Percentiles rank a stretch among this genome's conserved stretches.
Conservation (phyloP, 495 filamentous ascomycete genomes). For the Melanomma pulvis-pyrius region DNA sequence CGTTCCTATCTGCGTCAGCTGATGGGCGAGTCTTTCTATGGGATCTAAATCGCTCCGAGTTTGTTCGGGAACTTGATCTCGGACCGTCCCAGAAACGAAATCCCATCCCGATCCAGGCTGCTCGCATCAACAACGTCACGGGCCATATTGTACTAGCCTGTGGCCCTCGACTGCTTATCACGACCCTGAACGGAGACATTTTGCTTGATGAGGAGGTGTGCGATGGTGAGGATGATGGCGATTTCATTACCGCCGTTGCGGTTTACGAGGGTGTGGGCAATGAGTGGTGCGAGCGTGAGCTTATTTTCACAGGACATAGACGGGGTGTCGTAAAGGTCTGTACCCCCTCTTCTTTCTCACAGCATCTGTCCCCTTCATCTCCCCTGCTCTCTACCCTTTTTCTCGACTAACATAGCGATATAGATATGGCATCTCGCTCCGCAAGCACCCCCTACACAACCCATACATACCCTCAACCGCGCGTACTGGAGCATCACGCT, state of each 20-base stretch:
- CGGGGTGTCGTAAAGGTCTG: conserved; percentile 76
- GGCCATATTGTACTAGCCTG: conserved; percentile 86
- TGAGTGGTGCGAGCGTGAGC: conserved; percentile 86
- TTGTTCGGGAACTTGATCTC: conserved; percentile 72
- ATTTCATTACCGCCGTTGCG: conserved; percentile 76
- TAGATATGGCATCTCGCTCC: conserved; percentile 61
- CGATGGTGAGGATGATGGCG: conserved; percentile 57
- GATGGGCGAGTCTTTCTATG: conserved; percentile 87
- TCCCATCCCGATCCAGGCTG: conserved; percentile 60
- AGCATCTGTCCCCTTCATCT: neutral
- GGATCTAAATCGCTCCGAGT: conserved; percentile 88
- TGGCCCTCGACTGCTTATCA: conserved; percentile 72
- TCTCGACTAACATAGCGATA: neutral
- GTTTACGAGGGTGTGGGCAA: conserved; percentile 92
- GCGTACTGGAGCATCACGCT: conserved; percentile 63
- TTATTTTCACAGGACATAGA: conserved; percentile 87
- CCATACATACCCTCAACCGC: conserved; percentile 35
- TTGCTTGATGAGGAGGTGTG: conserved; percentile 80
- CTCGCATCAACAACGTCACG: conserved; percentile 83
- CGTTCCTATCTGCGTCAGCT: conserved; percentile 74
- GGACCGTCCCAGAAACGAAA: conserved; percentile 39
- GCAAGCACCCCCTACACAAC: neutral
- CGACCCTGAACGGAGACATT: conserved; percentile 83
- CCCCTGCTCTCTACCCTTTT: neutral
- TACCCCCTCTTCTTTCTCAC: conserved; percentile 16